Evolutionary conservation across 345 rosid genomes (phyloP).

Genomic region (Aquilaria sinensis): DNA sequence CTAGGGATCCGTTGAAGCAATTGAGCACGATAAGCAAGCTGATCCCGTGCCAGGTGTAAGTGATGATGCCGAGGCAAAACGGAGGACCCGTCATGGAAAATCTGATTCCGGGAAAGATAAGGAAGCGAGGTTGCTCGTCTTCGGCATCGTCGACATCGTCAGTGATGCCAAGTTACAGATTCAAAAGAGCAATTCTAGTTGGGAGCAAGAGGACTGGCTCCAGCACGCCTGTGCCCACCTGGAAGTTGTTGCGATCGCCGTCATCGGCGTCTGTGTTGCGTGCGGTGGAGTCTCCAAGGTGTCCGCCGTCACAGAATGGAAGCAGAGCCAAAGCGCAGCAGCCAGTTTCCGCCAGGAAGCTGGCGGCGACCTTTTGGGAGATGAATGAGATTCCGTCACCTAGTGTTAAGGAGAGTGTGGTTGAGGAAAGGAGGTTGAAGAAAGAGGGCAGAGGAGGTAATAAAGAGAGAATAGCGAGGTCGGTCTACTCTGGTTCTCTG

Average conservation of each 20-base stretch:
- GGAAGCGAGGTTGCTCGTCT: slow-evolving; percentile 86
- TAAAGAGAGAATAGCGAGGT: slow-evolving; percentile 50
- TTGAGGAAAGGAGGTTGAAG: slow-evolving; percentile 39
- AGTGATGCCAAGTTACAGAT: slow-evolving; percentile 61
- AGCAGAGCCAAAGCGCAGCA: slow-evolving; percentile 33
- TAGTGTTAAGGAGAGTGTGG: slow-evolving; percentile 32
- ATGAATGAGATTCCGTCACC: slow-evolving; percentile 96
- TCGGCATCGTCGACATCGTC: slow-evolving; percentile 88
- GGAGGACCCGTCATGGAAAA: slow-evolving; percentile 38
- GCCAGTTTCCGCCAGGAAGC: slow-evolving; percentile 92
- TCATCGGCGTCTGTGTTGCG: slow-evolving; percentile 53
- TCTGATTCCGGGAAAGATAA: slow-evolving; percentile 71
- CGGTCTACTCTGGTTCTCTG: slow-evolving; percentile 62
- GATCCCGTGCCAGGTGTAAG: not conserved
- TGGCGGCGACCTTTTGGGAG: slow-evolving; percentile 98
- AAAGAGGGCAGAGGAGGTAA: slow-evolving; percentile 39
- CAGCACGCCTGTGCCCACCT: slow-evolving; percentile 77
- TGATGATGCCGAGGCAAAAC: slow-evolving; percentile 63
- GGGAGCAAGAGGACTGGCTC: slow-evolving; percentile 88
- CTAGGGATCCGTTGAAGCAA: not conserved
- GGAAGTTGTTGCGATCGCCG: slow-evolving; percentile 63
- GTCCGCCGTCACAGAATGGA: slow-evolving; percentile 42
- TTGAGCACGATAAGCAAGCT: not conserved
- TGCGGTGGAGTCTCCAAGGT: slow-evolving; percentile 50
- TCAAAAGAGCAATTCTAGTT: slow-evolving; percentile 78